phyloP scores from a whole-genome alignment of 164 flowering plant genomes.

The Dillenia turbinata region DNA sequence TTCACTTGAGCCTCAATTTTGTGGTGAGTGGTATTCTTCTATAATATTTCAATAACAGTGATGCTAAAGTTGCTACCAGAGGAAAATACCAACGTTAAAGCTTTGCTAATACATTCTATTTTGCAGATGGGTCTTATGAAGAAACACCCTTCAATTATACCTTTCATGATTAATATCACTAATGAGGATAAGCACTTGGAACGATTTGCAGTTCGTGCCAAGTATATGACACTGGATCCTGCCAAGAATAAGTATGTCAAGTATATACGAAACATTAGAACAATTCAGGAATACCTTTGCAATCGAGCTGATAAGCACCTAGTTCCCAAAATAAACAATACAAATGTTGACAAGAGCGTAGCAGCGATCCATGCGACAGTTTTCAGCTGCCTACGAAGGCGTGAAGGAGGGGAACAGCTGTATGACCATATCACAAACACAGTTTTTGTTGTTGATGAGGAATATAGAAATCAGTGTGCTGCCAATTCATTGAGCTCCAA shows the following conservation, averaged over 20 bases:
- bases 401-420: slow-evolving; percentile 73
- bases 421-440: slow-evolving; percentile 73
- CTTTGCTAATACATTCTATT: slow-evolving; percentile 2
- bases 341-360: slow-evolving; percentile 87
- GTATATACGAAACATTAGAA: slow-evolving; percentile 80
- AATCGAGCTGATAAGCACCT: slow-evolving; percentile 87
- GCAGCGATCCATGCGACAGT: slow-evolving; percentile 95
- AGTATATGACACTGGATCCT: slow-evolving; percentile 92
- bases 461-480: slow-evolving; percentile 72
- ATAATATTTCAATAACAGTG: too few relatives aligned
- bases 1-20: slow-evolving; percentile 89
- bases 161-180: slow-evolving; percentile 85
- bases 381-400: slow-evolving; percentile 78
- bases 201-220: slow-evolving; percentile 88
- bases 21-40: slow-evolving; percentile 43
- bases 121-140: slow-evolving; percentile 90
- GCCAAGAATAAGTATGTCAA: slow-evolving; percentile 87
- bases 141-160: slow-evolving; percentile 86
- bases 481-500: slow-evolving; percentile 80
- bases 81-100: background rate
- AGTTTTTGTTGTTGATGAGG: slow-evolving; percentile 59
- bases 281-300: slow-evolving; percentile 83
- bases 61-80: too few relatives aligned
- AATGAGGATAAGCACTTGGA: slow-evolving; percentile 87
- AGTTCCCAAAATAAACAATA: slow-evolving; percentile 85